A percentile compares a stretch with the other conserved stretches of the same genome.
These are phyloP conservation scores for Hymenoscyphus fructigenus DNA, from an alignment of 2,329 filamentous ascomycete genomes.

Conservation along the genomic window DNA sequence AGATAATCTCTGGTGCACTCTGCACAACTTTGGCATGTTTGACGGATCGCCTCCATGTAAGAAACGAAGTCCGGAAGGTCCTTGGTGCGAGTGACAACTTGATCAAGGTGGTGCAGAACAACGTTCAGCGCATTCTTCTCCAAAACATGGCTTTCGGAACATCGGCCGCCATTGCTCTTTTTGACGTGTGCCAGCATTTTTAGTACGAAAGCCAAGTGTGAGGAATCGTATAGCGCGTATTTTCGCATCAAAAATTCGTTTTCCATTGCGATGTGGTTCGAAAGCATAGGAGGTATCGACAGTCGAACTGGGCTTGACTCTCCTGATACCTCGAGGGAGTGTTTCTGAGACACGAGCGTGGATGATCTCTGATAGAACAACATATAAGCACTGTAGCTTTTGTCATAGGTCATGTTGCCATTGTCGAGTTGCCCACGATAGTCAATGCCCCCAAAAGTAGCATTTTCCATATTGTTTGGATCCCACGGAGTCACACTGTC, in stretches of 20 bases:
- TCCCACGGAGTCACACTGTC: constrained; percentile 78
- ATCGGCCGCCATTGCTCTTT: constrained; percentile 47
- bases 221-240: constrained; percentile 76
- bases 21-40: constrained; percentile 50
- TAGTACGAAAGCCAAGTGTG: constrained; percentile 66
- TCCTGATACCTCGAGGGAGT: constrained; percentile 42
- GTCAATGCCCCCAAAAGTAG: constrained; percentile 77
- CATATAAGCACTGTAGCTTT: constrained; percentile 92
- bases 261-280: constrained; percentile 64
- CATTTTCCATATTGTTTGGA: constrained; percentile 66
- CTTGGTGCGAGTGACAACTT: constrained; percentile 70
- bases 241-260: constrained; percentile 73
- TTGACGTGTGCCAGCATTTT: constrained; percentile 59
- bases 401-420: constrained; percentile 55
- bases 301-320: constrained; percentile 46
- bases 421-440: constrained; percentile 49
- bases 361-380: constrained; percentile 88
- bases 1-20: constrained; percentile 59
- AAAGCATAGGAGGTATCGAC: constrained; percentile 45
- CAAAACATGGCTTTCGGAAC: constrained; percentile 47
- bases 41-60: constrained; percentile 52
- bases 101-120: constrained; percentile 67
- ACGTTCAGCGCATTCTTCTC: constrained; percentile 54
- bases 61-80: constrained; percentile 62
- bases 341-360: constrained; percentile 56